Base-by-base conservation (phyloP, 108 stramenopile genomes). In the Nannochloropsis salina region DNA sequence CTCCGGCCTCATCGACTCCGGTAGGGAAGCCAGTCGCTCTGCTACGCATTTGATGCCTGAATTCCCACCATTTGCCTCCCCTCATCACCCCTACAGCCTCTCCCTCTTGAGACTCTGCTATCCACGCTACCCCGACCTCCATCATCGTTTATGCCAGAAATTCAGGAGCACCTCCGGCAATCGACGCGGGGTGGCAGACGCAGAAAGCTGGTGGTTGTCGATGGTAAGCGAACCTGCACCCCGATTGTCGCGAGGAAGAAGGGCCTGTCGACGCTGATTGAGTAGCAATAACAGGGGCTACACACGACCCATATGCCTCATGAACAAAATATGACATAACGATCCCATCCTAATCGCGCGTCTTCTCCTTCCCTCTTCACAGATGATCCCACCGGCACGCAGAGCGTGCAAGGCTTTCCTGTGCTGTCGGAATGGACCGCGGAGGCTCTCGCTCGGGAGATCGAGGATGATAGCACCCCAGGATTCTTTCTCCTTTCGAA, bases 321-420 rank as follows among this genome's bases (percentile, higher is more conserved):
- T 31, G 31, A 31, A 31, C 31, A 31, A 31, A 31, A 31, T 31
- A 1, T 31, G 31, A 31, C 31, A 31, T 31, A 31, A 31, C 31
- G 31, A 2, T 74, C 15, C n/a, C 61, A 15, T 8, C 6, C 61
- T 0, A 4, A 74, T 6, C 61, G n/a, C 61, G 15, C 61, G 20
- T n/a, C n/a, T 6, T 6, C 61, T 74, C 4, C 89, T 43, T 45
- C 86, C 45, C 84, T 85, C 45, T 80, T 91, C 41, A 87, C 88
- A 83, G 91, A 91, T 61, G 91, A 91, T 84, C 91, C 91, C 18
- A 91, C 91, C 0, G 91, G 91, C 45, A 88, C 90, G 3, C 91
- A 91, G 44, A 90, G 89, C 21, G 90, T 91, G 42, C 86, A 90
- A 44, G 87, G 86, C 44, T 84, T 89, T 9, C 84, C 85, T n/a